phyloP scores from a whole-genome alignment of 768 basidiomycete species.

The Agaricus subrufescens region DNA sequence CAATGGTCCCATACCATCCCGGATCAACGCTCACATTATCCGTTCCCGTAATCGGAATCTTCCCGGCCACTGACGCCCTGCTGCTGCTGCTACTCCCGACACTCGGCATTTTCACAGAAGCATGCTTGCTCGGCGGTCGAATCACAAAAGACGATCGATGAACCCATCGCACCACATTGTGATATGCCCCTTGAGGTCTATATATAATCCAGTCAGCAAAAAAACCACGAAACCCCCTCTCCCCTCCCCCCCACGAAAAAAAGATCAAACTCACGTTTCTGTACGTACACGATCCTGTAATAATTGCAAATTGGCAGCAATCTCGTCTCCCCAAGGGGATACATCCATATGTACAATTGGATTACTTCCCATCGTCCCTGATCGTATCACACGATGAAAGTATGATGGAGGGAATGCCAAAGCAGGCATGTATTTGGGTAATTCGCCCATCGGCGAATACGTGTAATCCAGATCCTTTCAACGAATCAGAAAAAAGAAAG shows the following conservation, averaged over 20 bases:
- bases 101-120: background rate
- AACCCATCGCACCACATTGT: constrained; percentile 84
- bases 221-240: too few species aligned
- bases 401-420: constrained; percentile 84
- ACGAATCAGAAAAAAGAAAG: background rate
- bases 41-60: constrained; percentile 52
- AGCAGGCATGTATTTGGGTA: constrained; percentile 76
- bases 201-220: constrained; percentile 2
- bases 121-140: constrained; percentile 34
- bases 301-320: constrained; percentile 67
- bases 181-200: constrained; percentile 75
- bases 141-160: constrained; percentile 76
- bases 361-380: constrained; percentile 46
- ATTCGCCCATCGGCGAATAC: constrained; percentile 69
- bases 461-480: constrained; percentile 79
- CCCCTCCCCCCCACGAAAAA: background rate
- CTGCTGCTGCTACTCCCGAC: background rate
- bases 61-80: constrained; percentile 14
- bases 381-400: constrained; percentile 81
- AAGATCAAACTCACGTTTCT: constrained; percentile 60
- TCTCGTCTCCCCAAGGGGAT: constrained; percentile 73
- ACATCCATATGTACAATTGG: constrained; percentile 72
- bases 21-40: constrained; percentile 60
- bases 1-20: constrained; percentile 79
- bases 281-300: constrained; percentile 73